Base-by-base conservation (phyloP, 2,329 filamentous ascomycete genomes). In the Tolypocladium pustulatum region DNA sequence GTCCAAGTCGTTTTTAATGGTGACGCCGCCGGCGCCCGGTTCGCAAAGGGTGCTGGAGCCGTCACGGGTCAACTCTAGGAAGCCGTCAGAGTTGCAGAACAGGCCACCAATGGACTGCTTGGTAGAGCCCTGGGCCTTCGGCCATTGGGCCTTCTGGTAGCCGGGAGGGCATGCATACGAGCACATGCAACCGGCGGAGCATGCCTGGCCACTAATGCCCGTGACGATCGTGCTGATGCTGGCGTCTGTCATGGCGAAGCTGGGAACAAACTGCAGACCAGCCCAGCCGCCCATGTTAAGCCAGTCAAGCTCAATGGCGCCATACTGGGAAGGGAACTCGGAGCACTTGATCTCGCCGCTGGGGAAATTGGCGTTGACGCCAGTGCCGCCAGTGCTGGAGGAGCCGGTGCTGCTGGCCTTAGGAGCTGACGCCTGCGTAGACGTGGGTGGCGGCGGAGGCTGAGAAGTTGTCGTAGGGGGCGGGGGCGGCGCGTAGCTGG, bases 91-190 rank as follows among this genome's bases (percentile, higher is more conserved):
- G 71, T 89, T 87, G 81, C 94, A 99, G 75, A 83, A 84, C 22
- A 97, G 76, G 65, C 94, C 94, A 72, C 94, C 94, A 58, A 97
- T 81, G 30, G 92, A 96, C 78, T 97, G 85, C 62, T 87, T 87
- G 56, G 85, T 90, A 41, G 78, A 69, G 58, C 93, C 94, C 78
- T 97, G 94, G 38, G 81, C 73, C 13, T 70, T 65, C 54, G 94
- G 91, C 88, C 91, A 97, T 71, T 97, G 93, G 3, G 88, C 82
- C 83, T 97, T 97, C 73, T 94, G 86, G 75, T 94, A 96, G 53
- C 93, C 93, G 34, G 86, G 76, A n/a, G 90, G 89, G 79, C 94
- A 99, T 59, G 90, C 86, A 69, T 97, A 97, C 2, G 92, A 96
- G 81, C 93, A 97, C 80, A 92, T 91, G 60, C 79, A 75, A 55